phyloP scores from a whole-genome alignment of 2,329 filamentous ascomycete genomes.

The Trichoderma koningiopsis region DNA sequence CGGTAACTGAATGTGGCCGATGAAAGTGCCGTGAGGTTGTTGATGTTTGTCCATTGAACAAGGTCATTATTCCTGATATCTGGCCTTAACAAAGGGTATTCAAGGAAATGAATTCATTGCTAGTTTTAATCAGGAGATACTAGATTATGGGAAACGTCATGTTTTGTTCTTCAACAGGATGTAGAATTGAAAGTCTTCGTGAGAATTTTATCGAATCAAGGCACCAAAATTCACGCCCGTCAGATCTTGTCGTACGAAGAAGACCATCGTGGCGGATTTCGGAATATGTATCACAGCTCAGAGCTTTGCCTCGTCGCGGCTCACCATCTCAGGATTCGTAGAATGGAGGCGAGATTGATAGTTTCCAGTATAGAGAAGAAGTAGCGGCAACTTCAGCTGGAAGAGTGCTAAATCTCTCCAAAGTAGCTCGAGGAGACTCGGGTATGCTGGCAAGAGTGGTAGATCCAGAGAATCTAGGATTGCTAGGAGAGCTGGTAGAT shows the following conservation, averaged over 20 bases:
- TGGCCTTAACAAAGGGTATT: constrained; percentile 1
- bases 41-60: too few relatives aligned
- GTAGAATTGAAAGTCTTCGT: neutral
- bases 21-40: too few relatives aligned
- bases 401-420: neutral
- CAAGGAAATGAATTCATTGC: neutral
- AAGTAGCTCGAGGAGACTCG: too few relatives aligned
- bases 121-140: neutral
- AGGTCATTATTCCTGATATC: neutral
- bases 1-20: too few relatives aligned
- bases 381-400: neutral
- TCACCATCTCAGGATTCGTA: neutral
- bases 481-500: neutral
- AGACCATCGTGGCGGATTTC: neutral
- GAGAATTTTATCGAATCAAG: neutral
- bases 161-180: neutral
- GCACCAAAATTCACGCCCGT: neutral
- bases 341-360: neutral
- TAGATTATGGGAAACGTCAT: neutral
- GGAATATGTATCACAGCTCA: neutral
- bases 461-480: neutral
- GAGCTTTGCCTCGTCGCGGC: neutral
- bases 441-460: neutral
- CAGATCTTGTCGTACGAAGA: neutral
- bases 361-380: neutral